These are phyloP conservation scores for Russula dissimulans DNA, from an alignment of 768 basidiomycete species.

Conservation along the genomic window DNA sequence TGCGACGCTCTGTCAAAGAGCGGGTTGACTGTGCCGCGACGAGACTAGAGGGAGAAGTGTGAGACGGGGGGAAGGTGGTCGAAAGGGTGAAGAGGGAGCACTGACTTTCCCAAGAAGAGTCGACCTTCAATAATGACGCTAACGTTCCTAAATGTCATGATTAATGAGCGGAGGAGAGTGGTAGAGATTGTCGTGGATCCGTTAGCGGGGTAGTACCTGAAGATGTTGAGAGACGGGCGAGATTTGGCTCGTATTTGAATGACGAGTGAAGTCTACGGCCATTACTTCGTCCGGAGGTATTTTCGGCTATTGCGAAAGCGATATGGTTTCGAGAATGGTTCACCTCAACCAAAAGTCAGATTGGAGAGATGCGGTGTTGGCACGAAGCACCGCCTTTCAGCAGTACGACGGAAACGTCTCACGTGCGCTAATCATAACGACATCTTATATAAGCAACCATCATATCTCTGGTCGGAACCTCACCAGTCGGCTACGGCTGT, in stretches of 20 bases:
- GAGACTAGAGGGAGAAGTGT: conserved; percentile 33
- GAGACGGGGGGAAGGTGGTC: too few species aligned
- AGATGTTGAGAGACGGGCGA: neutral
- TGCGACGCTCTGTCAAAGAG: conserved; percentile 58
- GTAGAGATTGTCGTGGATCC: neutral
- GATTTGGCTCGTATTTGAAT: conserved; percentile 13
- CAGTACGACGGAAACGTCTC: neutral
- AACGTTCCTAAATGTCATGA: conserved; percentile 29
- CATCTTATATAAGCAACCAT: neutral
- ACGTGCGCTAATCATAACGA: conserved; percentile 3
- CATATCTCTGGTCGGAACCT: neutral
- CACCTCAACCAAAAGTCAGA: neutral
- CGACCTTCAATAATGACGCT: conserved; percentile 54
- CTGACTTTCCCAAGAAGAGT: conserved; percentile 72
- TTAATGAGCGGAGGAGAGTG: neutral
- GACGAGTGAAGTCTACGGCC: neutral
- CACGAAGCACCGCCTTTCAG: neutral
- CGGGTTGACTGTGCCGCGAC: conserved; percentile 60
- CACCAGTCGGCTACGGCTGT: conserved; percentile 15
- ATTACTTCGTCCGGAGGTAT: neutral
- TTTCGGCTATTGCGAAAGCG: conserved; percentile 6
- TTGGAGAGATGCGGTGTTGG: conserved; percentile 1
- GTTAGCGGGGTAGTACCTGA: neutral
- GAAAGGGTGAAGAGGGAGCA: conserved; percentile 22
- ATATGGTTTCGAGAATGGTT: neutral